Base-by-base conservation (phyloP, 2,329 filamentous ascomycete genomes). In the Cyphellophora europaea region DNA sequence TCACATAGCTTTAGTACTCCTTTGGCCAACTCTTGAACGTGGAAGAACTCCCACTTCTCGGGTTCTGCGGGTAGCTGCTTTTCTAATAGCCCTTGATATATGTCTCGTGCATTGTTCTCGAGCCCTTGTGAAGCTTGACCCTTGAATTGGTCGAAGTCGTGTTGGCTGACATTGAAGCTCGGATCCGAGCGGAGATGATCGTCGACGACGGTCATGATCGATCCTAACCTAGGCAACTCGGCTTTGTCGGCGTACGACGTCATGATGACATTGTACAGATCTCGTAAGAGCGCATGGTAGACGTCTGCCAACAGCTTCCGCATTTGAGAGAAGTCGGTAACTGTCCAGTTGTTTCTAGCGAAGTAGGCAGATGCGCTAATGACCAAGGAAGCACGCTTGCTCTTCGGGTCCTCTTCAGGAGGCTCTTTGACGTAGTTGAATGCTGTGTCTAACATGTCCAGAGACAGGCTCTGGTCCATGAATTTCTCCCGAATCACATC, bases 181-280 rank as follows among this genome's bases (percentile, higher is more conserved):
- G 79, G 71, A 54, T 98, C 88, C 33, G 70, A 67, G 49, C 83
- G 79, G 38, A 98, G 79, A 54, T 96, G 87, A 35, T 77, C 79
- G 40, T 88, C 79, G 23, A 98, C 63, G 19, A 95, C 65, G 48
- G 78, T 80, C 71, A 96, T 78, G 18, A 93, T 73, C 11, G 78
- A 77, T 4, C 80, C 85, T 14, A 93, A 77, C 25, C 79, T 77
- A 4, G 85, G 86, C 6, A 47, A 37, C 11, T 48, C 42, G 8
- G 86, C 78, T 51, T 94, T 95, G n/a, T 72, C 62, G 43, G 94
- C 87, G 58, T 89, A 98, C 49, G 85, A 89, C 47, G 82, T 78
- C 64, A 89, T 80, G 57, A 95, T 73, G n/a, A 82, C 68, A 45
- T 88, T 79, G 57, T 85, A 95, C 12, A 98, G 70, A 52, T 96